Percentiles rank a stretch among this genome's conserved stretches.
Conservation (phyloP, 2,329 filamentous ascomycete genomes). For the Decorospora gaudefroyi region DNA sequence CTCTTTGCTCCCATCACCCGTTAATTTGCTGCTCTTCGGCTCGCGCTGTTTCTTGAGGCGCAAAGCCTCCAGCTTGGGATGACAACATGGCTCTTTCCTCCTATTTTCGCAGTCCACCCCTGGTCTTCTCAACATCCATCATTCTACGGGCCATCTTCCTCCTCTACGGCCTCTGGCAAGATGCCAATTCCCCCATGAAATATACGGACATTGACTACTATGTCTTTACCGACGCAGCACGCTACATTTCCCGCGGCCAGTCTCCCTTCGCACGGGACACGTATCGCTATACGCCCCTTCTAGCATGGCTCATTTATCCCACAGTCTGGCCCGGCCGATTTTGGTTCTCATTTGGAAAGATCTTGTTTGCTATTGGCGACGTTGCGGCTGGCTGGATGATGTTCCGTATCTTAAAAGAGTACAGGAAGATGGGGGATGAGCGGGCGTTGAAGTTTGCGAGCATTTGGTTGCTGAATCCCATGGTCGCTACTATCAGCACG, state of each 20-base stretch:
- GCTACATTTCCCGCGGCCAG: constrained; percentile 67
- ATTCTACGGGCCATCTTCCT: constrained; percentile 74
- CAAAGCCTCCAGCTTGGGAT: neutral
- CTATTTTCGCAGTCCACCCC: constrained; percentile 41
- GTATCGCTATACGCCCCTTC: constrained; percentile 92
- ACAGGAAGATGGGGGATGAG: constrained; percentile 42
- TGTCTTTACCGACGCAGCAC: constrained; percentile 94
- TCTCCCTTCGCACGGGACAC: constrained; percentile 90
- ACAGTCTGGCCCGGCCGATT: constrained; percentile 64
- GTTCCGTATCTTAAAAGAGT: constrained; percentile 56
- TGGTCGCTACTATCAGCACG: constrained; percentile 97
- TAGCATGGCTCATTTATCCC: constrained; percentile 88
- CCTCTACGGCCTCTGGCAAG: constrained; percentile 89
- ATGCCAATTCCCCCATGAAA: constrained; percentile 87
- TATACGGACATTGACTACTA: constrained; percentile 99
- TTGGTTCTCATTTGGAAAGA: constrained; percentile 85
- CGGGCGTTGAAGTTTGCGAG: constrained; percentile 74
- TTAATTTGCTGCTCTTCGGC: too few relatives aligned
- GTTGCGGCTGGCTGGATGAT: constrained; percentile 83
- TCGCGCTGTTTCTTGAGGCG: neutral
- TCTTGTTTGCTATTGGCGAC: constrained; percentile 82
- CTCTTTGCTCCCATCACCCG: too few relatives aligned
- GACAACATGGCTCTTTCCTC: constrained; percentile 33
- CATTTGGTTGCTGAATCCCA: constrained; percentile 94
- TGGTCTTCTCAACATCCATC: constrained; percentile 54